These are phyloP conservation scores for Ophiognomonia clavigignenti-juglandacearum DNA, from an alignment of 2,329 filamentous ascomycete species.

Conservation along the genomic window DNA sequence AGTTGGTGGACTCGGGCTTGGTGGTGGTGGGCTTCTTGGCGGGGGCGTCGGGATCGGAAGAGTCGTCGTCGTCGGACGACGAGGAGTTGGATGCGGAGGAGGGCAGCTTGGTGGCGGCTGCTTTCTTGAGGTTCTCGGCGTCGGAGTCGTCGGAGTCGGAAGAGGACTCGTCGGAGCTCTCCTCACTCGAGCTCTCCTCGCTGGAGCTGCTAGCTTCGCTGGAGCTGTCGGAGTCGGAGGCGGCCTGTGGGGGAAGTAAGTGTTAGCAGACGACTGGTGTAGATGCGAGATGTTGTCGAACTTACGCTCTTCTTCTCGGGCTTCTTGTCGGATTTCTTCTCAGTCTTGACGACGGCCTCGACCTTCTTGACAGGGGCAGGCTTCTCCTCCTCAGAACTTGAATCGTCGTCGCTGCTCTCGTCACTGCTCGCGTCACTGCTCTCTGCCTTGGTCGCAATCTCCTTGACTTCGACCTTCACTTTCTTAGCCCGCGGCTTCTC, in stretches of 20 bases:
- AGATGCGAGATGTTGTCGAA: no score
- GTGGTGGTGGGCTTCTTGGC: conserved; percentile 19
- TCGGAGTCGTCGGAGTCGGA: conserved; percentile 19
- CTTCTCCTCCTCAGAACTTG: not conserved
- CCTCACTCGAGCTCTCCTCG: conserved; percentile 30
- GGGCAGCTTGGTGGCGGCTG: conserved; percentile 24
- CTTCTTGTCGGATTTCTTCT: conserved; percentile 11
- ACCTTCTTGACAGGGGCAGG: no score
- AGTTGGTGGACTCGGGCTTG: conserved; percentile 33
- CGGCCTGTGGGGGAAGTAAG: not conserved
- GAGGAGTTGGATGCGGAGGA: conserved; percentile 30
- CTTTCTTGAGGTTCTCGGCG: conserved; percentile 17
- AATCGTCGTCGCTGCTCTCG: conserved; percentile 5
- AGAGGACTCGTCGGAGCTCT: no score
- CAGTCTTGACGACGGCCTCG: no score
- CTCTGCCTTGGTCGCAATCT: no score
- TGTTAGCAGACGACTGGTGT: no score
- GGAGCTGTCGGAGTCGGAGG: conserved; percentile 29
- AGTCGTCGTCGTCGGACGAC: conserved; percentile 37
- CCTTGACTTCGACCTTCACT: conserved; percentile 38
- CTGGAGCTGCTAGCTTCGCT: conserved; percentile 27
- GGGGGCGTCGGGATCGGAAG: conserved; percentile 22
- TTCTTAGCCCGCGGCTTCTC: conserved; percentile 49
- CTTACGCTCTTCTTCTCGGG: not conserved
- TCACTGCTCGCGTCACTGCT: no score